These are phyloP conservation scores for Cardamine resedifolia DNA, from an alignment of 345 rosid genomes.

Conservation along the genomic window DNA sequence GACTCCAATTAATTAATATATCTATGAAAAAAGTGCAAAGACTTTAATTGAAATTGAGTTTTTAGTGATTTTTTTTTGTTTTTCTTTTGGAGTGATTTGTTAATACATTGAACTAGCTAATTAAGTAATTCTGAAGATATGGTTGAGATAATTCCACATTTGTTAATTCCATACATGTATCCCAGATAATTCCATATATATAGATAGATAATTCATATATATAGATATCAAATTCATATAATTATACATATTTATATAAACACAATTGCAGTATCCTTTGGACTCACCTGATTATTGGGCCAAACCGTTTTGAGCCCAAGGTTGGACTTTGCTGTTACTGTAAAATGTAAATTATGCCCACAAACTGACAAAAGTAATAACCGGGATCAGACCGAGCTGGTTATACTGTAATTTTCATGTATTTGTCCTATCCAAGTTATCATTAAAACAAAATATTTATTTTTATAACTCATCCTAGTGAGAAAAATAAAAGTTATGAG, in stretches of 20 bases:
- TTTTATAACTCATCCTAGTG: background rate
- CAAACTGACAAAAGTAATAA: background rate
- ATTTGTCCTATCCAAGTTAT: background rate
- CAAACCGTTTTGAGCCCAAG: background rate
- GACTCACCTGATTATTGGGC: background rate
- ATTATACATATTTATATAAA: no score
- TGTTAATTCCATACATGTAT: no score
- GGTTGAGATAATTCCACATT: background rate
- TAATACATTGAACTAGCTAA: background rate
- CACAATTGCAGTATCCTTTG: no score
- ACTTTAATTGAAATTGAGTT: background rate
- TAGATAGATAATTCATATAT: no score
- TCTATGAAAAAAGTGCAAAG: background rate
- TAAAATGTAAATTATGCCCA: background rate
- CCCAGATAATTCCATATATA: no score
- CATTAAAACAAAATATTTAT: background rate
- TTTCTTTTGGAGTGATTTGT: no score
- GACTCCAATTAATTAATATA: background rate
- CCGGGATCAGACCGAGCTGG: conserved; percentile 8
- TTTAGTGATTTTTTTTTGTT: no score
- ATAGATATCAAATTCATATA: no score
- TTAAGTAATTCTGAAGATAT: background rate
- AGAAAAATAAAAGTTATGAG: no score
- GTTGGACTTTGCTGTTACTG: background rate
- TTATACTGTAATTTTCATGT: background rate